Conservation (phyloP, 345 rosid species). For the Brassica incana region DNA sequence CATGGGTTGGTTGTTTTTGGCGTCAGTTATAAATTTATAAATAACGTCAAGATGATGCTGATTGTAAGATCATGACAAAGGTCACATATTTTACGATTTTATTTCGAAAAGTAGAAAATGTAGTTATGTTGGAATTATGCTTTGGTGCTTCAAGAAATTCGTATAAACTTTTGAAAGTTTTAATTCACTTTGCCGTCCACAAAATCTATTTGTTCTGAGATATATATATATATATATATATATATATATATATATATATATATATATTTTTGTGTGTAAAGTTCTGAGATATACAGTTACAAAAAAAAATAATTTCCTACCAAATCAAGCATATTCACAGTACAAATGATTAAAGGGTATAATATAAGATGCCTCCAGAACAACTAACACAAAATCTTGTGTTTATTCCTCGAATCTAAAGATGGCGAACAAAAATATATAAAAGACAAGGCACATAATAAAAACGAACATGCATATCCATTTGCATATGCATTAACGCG, state of each 20-base stretch:
- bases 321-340: conserved; percentile 15
- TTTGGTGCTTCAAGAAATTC: neutral
- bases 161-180: neutral
- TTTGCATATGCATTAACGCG: conserved; percentile 16
- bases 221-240: too few species aligned
- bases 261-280: neutral
- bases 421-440: neutral
- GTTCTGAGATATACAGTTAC: neutral
- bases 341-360: neutral
- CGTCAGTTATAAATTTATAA: neutral
- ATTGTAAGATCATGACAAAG: neutral
- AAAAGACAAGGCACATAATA: neutral
- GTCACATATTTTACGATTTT: neutral
- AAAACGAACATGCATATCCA: conserved; percentile 30
- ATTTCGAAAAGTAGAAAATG: neutral
- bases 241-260: too few species aligned
- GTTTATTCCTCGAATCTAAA: conserved; percentile 20
- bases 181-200: neutral
- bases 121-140: neutral
- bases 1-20: neutral
- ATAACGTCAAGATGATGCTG: neutral
- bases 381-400: conserved; percentile 19
- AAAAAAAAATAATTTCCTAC: neutral
- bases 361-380: conserved; percentile 10
- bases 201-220: neutral